A percentile compares a stretch with the other conserved stretches of the same genome.
phyloP scores from a whole-genome alignment of 331 rosid species.

The Phaseolus coccineus region DNA sequence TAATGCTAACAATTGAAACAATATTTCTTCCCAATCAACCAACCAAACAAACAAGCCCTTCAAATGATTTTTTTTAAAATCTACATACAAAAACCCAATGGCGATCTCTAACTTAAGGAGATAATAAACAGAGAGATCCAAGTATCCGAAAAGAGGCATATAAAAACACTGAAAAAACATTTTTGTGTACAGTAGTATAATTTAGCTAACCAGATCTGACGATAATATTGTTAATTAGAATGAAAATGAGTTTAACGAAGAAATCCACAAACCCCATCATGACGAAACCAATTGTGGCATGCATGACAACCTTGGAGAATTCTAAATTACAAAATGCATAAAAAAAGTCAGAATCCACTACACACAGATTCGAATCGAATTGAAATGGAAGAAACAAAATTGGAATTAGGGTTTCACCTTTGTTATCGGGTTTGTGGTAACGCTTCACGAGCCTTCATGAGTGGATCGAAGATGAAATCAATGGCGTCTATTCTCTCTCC shows the following conservation, averaged over 20 bases:
- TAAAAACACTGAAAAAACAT: neutral
- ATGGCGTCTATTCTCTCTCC: slow-evolving; percentile 45
- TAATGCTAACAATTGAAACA: neutral
- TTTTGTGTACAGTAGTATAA: neutral
- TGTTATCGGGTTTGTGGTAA: slow-evolving; percentile 74
- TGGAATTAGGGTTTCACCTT: slow-evolving; percentile 48
- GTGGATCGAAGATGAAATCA: slow-evolving; percentile 60
- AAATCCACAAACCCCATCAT: slow-evolving; percentile 90
- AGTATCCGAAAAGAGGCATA: neutral
- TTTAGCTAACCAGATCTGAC: slow-evolving; percentile 68
- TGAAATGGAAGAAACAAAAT: neutral
- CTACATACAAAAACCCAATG: neutral
- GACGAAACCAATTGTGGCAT: slow-evolving; percentile 76
- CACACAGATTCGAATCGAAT: neutral
- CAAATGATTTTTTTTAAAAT: neutral
- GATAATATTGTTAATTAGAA: slow-evolving; percentile 82
- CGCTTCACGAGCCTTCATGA: slow-evolving; percentile 69
- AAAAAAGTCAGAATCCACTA: neutral
- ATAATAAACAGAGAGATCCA: neutral
- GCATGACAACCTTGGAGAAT: slow-evolving; percentile 66
- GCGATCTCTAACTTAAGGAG: neutral
- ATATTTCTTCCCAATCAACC: neutral
- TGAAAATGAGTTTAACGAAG: slow-evolving; percentile 81
- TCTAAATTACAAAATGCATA: slow-evolving; percentile 44
- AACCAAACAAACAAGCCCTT: neutral